These are phyloP conservation scores for Cajanus cajan DNA, from an alignment of 306 rosid species.

Conservation along the genomic window DNA sequence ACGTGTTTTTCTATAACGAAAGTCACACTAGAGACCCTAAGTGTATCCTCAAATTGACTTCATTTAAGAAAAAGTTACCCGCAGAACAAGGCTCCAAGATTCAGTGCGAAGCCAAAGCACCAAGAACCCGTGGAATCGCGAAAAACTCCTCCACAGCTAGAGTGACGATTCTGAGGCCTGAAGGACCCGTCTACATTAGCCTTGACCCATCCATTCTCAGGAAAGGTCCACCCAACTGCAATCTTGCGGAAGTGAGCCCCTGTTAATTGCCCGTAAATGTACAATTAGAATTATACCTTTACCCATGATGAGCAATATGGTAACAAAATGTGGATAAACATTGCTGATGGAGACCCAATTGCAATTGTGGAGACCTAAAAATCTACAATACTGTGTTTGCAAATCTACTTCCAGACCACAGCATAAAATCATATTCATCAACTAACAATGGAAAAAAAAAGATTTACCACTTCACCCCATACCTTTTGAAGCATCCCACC, in stretches of 20 bases:
- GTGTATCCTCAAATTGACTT: not conserved
- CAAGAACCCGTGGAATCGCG: constrained; percentile 16
- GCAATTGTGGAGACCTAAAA: not conserved
- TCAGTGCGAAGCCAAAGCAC: not conserved
- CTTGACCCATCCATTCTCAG: constrained; percentile 17
- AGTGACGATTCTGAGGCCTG: accelerated
- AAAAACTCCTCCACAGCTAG: not conserved
- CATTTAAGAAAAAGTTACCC: not conserved
- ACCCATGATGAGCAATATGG: not conserved
- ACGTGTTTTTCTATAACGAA: not conserved
- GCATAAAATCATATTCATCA: not conserved
- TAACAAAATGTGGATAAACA: not conserved
- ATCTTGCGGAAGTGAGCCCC: not conserved
- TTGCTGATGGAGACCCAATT: not conserved
- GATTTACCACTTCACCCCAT: too few relatives aligned
- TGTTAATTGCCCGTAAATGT: not conserved
- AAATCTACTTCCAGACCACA: not conserved
- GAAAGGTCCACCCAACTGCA: not conserved
- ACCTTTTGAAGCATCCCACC: not conserved
- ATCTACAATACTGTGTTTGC: not conserved
- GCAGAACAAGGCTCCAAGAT: not conserved
- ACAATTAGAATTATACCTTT: not conserved
- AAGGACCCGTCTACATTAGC: constrained; percentile 8
- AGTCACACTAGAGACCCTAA: not conserved
- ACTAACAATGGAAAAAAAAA: not conserved